These are phyloP conservation scores for Insectozyma bohioensis DNA, from an alignment of 1,139 yeast species.

Conservation along the genomic window DNA sequence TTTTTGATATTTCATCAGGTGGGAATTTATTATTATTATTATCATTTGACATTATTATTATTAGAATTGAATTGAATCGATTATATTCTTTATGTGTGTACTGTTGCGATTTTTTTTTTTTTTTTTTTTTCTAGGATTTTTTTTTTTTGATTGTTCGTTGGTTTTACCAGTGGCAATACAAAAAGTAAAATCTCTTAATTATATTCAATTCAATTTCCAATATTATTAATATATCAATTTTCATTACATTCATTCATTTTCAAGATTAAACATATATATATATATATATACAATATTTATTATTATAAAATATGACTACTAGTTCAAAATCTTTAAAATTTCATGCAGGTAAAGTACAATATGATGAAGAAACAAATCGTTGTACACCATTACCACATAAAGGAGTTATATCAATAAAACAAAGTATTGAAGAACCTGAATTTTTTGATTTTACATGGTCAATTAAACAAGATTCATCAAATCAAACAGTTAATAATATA, in stretches of 20 bases:
- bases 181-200: too few relatives aligned
- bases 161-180: conserved; percentile 10
- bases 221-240: too few relatives aligned
- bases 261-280: too few relatives aligned
- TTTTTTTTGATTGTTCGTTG: conserved; percentile 1
- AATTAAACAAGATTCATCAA: conserved; percentile 33
- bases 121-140: conserved; percentile 2
- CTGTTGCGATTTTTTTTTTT: not conserved
- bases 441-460: conserved; percentile 46
- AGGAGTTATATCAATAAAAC: conserved; percentile 69
- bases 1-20: conserved; percentile 49
- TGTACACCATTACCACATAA: conserved; percentile 79
- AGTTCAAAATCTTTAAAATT: conserved; percentile 44
- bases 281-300: too few relatives aligned
- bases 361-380: conserved; percentile 63
- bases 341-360: conserved; percentile 85
- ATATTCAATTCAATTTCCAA: too few relatives aligned
- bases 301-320: too few relatives aligned
- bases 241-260: too few relatives aligned
- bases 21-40: conserved; percentile 52
- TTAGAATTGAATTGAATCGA: too few relatives aligned
- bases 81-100: conserved; percentile 3
- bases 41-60: not conserved
- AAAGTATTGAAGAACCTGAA: conserved; percentile 54
- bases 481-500: conserved; percentile 30